Evolutionary conservation across 495 filamentous ascomycete species (phyloP).

Genomic region (Bryoglossum gracile): DNA sequence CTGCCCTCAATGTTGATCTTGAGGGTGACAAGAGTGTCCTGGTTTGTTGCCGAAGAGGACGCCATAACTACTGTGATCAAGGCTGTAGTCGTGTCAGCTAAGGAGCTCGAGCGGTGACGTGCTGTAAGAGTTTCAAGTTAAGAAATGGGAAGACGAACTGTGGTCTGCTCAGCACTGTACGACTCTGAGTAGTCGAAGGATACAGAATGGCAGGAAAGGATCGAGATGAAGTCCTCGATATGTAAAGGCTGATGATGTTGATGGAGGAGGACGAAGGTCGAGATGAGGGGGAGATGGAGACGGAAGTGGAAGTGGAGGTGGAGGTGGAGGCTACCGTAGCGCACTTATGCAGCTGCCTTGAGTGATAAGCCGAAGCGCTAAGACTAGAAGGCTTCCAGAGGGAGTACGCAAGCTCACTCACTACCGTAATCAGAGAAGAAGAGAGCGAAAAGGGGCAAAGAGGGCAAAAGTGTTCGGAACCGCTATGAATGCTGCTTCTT

Average conservation of each 20-base stretch:
- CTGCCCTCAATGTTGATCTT: slow-evolving; percentile 71
- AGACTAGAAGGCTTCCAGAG: background rate
- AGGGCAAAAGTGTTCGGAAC: background rate
- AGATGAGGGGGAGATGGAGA: slow-evolving; percentile 7
- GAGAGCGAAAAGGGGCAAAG: slow-evolving; percentile 14
- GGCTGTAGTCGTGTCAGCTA: slow-evolving; percentile 18
- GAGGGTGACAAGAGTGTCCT: slow-evolving; percentile 74
- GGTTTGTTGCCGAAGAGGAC: slow-evolving; percentile 27
- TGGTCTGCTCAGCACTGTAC: background rate
- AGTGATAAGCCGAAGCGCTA: slow-evolving; percentile 6
- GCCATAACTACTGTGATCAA: slow-evolving; percentile 21
- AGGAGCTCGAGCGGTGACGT: slow-evolving; percentile 22
- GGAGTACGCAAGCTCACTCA: slow-evolving; percentile 8
- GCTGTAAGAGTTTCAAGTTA: slow-evolving; percentile 8
- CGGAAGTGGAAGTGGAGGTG: slow-evolving; percentile 3
- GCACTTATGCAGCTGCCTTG: slow-evolving; percentile 8
- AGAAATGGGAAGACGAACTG: slow-evolving; percentile 10
- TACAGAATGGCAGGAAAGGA: slow-evolving; percentile 1
- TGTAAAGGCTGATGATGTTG: slow-evolving; percentile 1
- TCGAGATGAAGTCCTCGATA: slow-evolving; percentile 5
- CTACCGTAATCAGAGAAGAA: slow-evolving; percentile 15
- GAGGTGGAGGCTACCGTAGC: slow-evolving; percentile 6
- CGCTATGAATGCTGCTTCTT: background rate
- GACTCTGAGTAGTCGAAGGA: slow-evolving; percentile 7
- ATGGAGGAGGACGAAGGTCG: slow-evolving; percentile 3